Percentiles rank a stretch among this genome's conserved stretches.
phyloP scores from a whole-genome alignment of 1,284 basidiomycete species.

The Trichosporon coremiiforme region DNA sequence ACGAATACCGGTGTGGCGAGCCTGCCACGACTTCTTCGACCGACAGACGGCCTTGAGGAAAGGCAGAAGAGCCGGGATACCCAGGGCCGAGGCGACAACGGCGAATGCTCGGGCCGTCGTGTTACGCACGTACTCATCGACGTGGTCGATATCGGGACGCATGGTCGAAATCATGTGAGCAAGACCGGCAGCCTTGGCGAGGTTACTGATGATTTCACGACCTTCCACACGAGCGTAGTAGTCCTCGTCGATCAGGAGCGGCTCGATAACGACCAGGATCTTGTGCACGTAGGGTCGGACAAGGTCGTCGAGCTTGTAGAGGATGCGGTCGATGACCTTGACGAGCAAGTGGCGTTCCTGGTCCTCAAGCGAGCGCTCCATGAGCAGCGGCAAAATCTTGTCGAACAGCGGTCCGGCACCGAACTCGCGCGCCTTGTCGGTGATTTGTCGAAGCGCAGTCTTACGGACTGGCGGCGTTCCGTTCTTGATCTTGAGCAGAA shows the following conservation, averaged over 20 bases:
- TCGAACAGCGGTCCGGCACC: conserved; percentile 99
- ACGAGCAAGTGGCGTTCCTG: conserved; percentile 98
- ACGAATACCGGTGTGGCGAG: conserved; percentile 97
- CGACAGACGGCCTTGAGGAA: conserved; percentile 98
- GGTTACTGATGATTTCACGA: conserved; percentile 97
- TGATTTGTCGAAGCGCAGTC: conserved; percentile 95
- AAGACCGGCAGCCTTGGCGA: conserved; percentile 97
- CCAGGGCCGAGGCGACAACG: conserved; percentile 96
- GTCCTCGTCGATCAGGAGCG: conserved; percentile 97
- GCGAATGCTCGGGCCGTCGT: conserved; percentile 99
- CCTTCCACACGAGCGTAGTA: conserved; percentile 99
- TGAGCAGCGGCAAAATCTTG: conserved; percentile 96
- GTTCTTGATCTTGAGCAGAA: conserved; percentile 99
- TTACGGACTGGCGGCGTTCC: conserved; percentile 98
- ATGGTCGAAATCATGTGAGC: conserved; percentile 99
- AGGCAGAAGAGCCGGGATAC: conserved; percentile 94
- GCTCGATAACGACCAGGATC: conserved; percentile 99
- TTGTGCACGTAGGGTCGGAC: conserved; percentile 99
- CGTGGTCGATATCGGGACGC: conserved; percentile 99
- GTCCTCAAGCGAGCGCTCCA: conserved; percentile 98
- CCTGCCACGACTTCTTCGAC: conserved; percentile 99
- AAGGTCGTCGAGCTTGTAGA: conserved; percentile 99
- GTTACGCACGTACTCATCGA: conserved; percentile 98
- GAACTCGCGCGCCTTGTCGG: conserved; percentile 99
- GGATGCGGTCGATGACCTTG: conserved; percentile 97